phyloP scores from a whole-genome alignment of 371 early-diverging fungal species.

The Mortierella sp. region DNA sequence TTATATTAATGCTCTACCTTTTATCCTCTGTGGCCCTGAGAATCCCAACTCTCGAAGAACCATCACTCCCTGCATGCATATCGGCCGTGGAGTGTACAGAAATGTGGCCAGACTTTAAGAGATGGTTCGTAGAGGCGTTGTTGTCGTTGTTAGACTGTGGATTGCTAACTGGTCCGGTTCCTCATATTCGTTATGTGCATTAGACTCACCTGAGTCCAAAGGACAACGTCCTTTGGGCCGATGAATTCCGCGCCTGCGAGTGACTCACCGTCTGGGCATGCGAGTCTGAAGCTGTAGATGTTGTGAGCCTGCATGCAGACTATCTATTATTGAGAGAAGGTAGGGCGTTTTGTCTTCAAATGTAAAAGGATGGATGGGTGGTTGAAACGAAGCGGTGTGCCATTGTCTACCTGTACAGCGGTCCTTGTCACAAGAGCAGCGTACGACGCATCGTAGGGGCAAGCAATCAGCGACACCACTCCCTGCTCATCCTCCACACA shows the following conservation, averaged over 20 bases:
- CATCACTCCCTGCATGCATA: neutral
- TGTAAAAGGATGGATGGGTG: too few relatives aligned
- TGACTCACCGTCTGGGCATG: conserved; percentile 22
- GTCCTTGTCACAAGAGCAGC: conserved; percentile 28
- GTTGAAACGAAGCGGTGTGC: too few relatives aligned
- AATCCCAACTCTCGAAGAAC: neutral
- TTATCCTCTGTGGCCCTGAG: neutral
- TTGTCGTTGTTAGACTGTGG: too few relatives aligned
- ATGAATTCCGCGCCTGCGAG: conserved; percentile 41
- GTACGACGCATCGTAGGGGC: conserved; percentile 17
- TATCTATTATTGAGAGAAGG: too few relatives aligned
- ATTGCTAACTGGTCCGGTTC: too few relatives aligned
- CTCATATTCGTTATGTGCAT: too few relatives aligned
- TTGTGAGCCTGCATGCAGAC: conserved; percentile 23
- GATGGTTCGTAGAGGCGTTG: too few relatives aligned
- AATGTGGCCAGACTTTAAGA: conserved; percentile 46
- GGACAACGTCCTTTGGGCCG: conserved; percentile 7
- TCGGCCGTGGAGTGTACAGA: conserved; percentile 19
- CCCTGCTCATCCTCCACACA: conserved; percentile 15
- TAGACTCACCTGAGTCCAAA: conserved; percentile 50
- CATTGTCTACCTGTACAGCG: conserved; percentile 22
- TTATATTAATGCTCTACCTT: too few relatives aligned
- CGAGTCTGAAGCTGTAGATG: conserved; percentile 21
- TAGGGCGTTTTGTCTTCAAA: too few relatives aligned
- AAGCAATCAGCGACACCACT: conserved; percentile 23